Conservation (phyloP, 177 flowering plant genomes). For the Tripterygium wilfordii region DNA sequence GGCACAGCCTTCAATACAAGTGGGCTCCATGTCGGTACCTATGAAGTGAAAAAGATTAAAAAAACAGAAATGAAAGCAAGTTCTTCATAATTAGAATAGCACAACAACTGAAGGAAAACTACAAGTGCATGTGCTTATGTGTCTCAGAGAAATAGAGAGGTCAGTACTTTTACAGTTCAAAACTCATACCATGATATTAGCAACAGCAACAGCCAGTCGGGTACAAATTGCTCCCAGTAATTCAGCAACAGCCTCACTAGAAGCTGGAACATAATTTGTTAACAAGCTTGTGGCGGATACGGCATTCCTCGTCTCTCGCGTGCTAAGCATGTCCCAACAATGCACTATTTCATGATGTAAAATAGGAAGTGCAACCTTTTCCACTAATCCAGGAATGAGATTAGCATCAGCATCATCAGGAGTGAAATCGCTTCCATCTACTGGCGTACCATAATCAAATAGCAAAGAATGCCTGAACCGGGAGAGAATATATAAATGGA, state of each 20-base stretch:
- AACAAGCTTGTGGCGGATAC: constrained; percentile 74
- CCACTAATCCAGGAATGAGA: constrained; percentile 82
- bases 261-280: constrained; percentile 53
- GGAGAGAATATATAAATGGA: background rate
- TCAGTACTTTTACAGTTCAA: background rate
- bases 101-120: too few species aligned
- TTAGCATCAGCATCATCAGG: constrained; percentile 76
- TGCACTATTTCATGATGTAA: constrained; percentile 76
- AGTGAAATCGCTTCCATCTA: constrained; percentile 41
- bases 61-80: background rate
- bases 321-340: constrained; percentile 94
- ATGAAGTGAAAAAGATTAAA: background rate
- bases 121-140: too few species aligned
- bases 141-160: too few species aligned
- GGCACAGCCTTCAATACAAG: constrained; percentile 74
- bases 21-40: constrained; percentile 91
- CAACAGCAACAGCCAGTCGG: constrained; percentile 72
- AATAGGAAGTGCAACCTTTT: constrained; percentile 83
- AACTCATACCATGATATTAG: constrained; percentile 45
- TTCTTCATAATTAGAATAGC: background rate
- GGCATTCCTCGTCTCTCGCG: constrained; percentile 68
- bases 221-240: constrained; percentile 51
- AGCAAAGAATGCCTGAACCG: constrained; percentile 71
- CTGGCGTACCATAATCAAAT: constrained; percentile 69
- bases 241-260: constrained; percentile 65